Conservation (phyloP, 2,329 filamentous ascomycete genomes). For the Laburnicola sp. region DNA sequence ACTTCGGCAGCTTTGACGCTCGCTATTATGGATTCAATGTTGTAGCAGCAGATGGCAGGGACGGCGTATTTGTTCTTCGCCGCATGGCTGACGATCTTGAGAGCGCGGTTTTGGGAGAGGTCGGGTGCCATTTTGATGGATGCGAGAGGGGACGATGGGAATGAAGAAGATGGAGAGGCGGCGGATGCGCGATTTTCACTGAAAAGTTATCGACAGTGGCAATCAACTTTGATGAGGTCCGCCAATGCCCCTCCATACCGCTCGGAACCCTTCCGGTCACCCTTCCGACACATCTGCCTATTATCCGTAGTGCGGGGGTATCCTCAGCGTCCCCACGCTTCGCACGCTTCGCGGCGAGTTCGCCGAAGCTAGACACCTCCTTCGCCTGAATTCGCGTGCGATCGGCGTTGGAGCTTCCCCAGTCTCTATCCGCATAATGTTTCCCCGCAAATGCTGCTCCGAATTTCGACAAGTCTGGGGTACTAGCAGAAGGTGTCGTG, state of each 20-base stretch:
- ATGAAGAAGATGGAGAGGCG: background rate
- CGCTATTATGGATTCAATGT: constrained; percentile 71
- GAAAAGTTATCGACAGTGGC: background rate
- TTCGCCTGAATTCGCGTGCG: too few relatives aligned
- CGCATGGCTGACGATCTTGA: constrained; percentile 60
- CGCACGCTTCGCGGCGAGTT: too few relatives aligned
- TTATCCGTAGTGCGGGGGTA: too few relatives aligned
- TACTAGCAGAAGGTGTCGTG: too few relatives aligned
- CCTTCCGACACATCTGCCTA: background rate
- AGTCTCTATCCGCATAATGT: too few relatives aligned
- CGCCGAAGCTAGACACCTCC: too few relatives aligned
- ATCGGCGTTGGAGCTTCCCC: too few relatives aligned
- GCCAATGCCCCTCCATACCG: background rate
- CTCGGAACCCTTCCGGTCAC: constrained; percentile 2
- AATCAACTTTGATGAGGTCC: constrained; percentile 2
- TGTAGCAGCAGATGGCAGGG: constrained; percentile 67
- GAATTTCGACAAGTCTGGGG: too few relatives aligned
- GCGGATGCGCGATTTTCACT: constrained; percentile 3
- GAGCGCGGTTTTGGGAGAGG: constrained; percentile 49
- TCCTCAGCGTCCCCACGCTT: too few relatives aligned
- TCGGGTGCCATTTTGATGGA: constrained; percentile 56
- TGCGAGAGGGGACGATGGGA: constrained; percentile 1
- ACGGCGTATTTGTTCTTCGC: constrained; percentile 60
- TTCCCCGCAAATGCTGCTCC: too few relatives aligned
- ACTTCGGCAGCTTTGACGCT: constrained; percentile 70